A percentile compares a stretch with the other conserved stretches of the same genome.
phyloP scores from a whole-genome alignment of 2,329 filamentous ascomycete genomes.

The Didymella segeticola region DNA sequence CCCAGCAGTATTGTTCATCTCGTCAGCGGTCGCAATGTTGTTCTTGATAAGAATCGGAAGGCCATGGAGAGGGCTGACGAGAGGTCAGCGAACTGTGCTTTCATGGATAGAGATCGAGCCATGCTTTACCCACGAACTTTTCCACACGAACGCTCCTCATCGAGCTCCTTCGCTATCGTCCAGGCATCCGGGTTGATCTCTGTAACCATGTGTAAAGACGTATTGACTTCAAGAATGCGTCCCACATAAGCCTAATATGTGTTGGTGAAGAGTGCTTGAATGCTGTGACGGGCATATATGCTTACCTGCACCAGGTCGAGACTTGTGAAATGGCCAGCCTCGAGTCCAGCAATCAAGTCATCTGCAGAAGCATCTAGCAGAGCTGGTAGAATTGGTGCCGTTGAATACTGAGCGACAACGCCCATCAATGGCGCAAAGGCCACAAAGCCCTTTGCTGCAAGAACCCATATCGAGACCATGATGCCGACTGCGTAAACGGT shows the following conservation, averaged over 20 bases:
- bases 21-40: constrained; percentile 68
- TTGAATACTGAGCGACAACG: constrained; percentile 24
- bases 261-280: constrained; percentile 1
- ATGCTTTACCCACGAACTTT: constrained; percentile 52
- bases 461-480: constrained; percentile 30
- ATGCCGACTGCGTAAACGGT: constrained; percentile 10
- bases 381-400: constrained; percentile 33
- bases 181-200: constrained; percentile 64
- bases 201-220: constrained; percentile 59
- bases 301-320: constrained; percentile 59
- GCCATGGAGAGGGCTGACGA: constrained; percentile 63
- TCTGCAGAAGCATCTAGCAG: constrained; percentile 61
- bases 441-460: constrained; percentile 25
- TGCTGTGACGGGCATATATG: not conserved
- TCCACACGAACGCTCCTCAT: constrained; percentile 57
- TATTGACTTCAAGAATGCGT: constrained; percentile 61
- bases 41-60: constrained; percentile 72
- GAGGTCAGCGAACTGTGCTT: constrained; percentile 3
- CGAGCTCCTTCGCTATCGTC: constrained; percentile 56
- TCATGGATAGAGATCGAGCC: not conserved
- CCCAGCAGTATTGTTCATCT: constrained; percentile 69
- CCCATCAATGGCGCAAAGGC: constrained; percentile 28
- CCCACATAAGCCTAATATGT: constrained; percentile 55
- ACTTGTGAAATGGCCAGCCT: constrained; percentile 60
- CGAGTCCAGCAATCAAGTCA: constrained; percentile 58